Evolutionary conservation across 257 asterid genomes (phyloP), one percentile per base, ranked within the genome.

Genomic region (Anisodus acutangulus): DNA sequence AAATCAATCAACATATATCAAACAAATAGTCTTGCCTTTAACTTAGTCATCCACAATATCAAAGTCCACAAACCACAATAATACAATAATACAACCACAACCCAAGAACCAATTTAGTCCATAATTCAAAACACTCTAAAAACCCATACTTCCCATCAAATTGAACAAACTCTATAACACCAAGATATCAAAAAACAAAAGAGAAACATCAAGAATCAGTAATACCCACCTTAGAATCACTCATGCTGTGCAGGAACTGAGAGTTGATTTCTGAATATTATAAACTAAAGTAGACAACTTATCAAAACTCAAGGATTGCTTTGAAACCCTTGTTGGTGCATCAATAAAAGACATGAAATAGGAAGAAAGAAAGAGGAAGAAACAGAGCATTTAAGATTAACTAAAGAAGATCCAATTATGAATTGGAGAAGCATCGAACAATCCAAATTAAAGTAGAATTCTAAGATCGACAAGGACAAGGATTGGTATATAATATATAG

Each of bases 291-390:
- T 79, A 88, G 87, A 79, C 57, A 47, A 85, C 71, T 82, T 83
- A 71, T 74, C 54, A 82, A 83, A 82, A 83, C 35, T 86, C 84
- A 91, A 74, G 86, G 88, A 26, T 87, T 87, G 88, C 70, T 85
- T 71, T 82, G 85, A 84, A 87, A 64, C 86, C 66, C 84, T 74
- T 60, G 83, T 78, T 82, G 87, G 45, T 80, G 86, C 64, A 83
- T 85, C 86, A 85, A 91, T 59, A 90, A 89, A 90, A 91, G 92
- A 91, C 97, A 94, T 94, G 95, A 90, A 87, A 83, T 19, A 45
- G 22, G 51, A 58, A 60, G 85, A 66, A 49, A 16, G 13, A 41
- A 45, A 31, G 26, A 22, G 26, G 35, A 31, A 31, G 35, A 31
- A 31, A 31, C 35, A 31, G 84, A 85, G 83, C 86, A 89, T 83